A percentile compares a stretch with the other conserved stretches of the same genome.
These are phyloP conservation scores for Thermomucor indicae-seudaticae DNA, from an alignment of 371 early-diverging fungal species.

Conservation along the genomic window DNA sequence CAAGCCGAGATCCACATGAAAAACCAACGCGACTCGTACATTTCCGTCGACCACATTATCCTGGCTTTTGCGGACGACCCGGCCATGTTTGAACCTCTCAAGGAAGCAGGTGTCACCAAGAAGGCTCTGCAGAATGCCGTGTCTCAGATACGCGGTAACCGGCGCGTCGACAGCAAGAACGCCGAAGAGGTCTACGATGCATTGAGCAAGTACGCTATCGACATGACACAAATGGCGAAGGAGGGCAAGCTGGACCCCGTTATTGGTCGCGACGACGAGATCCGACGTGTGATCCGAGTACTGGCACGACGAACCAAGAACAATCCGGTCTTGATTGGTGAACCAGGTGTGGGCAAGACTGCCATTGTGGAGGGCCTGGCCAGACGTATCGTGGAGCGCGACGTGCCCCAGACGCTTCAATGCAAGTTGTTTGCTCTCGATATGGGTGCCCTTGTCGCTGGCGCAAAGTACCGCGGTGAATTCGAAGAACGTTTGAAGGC, in stretches of 20 bases:
- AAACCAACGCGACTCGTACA: constrained; percentile 79
- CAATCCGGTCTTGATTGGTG: constrained; percentile 88
- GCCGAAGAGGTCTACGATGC: constrained; percentile 86
- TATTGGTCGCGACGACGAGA: constrained; percentile 88
- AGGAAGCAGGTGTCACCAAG: constrained; percentile 65
- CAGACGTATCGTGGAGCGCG: constrained; percentile 91
- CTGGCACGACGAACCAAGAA: constrained; percentile 83
- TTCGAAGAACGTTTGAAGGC: constrained; percentile 99
- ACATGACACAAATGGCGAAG: constrained; percentile 75
- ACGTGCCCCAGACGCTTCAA: constrained; percentile 89
- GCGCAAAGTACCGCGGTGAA: constrained; percentile 95
- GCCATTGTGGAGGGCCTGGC: constrained; percentile 97
- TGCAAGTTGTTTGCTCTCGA: constrained; percentile 91
- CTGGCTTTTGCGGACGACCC: constrained; percentile 72
- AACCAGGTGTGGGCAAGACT: constrained; percentile 95
- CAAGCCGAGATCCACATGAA: constrained; percentile 71
- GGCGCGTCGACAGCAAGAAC: constrained; percentile 76
- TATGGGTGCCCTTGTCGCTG: constrained; percentile 90
- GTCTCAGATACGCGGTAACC: constrained; percentile 77
- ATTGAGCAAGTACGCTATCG: constrained; percentile 91
- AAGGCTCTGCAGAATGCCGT: constrained; percentile 76
- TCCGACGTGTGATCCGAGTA: constrained; percentile 78
- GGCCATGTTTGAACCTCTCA: constrained; percentile 59
- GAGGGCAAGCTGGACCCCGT: constrained; percentile 82
- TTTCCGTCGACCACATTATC: constrained; percentile 87